Percentiles rank a stretch among this genome's conserved stretches.
Conservation (phyloP, 1,139 yeast species). For the Debaryomyces coudertii region DNA sequence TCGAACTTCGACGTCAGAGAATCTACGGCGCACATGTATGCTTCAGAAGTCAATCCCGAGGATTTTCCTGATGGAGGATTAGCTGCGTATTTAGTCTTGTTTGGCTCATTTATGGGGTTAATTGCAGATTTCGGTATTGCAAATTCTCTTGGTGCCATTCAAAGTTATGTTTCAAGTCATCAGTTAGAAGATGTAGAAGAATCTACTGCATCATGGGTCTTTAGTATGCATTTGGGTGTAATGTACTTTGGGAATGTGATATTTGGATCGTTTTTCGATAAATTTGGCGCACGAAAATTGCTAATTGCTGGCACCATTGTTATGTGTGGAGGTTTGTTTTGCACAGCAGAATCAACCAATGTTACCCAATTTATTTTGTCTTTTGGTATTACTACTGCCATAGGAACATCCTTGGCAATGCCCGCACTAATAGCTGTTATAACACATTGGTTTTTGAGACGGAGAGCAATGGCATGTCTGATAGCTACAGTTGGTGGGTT, state of each 20-base stretch:
- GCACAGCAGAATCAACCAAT: constrained; percentile 53
- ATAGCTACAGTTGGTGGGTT: constrained; percentile 65
- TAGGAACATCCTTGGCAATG: constrained; percentile 60
- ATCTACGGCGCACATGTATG: constrained; percentile 24
- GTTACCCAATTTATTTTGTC: constrained; percentile 64
- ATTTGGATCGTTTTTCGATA: constrained; percentile 65
- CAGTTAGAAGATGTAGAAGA: constrained; percentile 48
- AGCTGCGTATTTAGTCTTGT: constrained; percentile 58
- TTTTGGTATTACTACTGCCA: constrained; percentile 57
- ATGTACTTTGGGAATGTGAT: constrained; percentile 60
- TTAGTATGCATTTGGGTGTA: constrained; percentile 58
- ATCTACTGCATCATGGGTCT: constrained; percentile 63
- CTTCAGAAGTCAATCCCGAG: constrained; percentile 27
- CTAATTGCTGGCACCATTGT: constrained; percentile 50
- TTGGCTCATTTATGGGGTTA: constrained; percentile 64
- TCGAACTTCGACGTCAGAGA: constrained; percentile 1
- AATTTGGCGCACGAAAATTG: constrained; percentile 53
- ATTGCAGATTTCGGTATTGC: constrained; percentile 65
- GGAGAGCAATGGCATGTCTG: constrained; percentile 59
- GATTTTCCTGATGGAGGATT: constrained; percentile 67
- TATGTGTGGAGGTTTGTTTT: constrained; percentile 51
- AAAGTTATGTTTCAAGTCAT: constrained; percentile 56
- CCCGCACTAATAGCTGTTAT: constrained; percentile 61
- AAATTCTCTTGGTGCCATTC: constrained; percentile 62
- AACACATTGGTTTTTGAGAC: constrained; percentile 61